Conservation (phyloP, 2,329 filamentous ascomycete species). For the Cladosporium sp. region DNA sequence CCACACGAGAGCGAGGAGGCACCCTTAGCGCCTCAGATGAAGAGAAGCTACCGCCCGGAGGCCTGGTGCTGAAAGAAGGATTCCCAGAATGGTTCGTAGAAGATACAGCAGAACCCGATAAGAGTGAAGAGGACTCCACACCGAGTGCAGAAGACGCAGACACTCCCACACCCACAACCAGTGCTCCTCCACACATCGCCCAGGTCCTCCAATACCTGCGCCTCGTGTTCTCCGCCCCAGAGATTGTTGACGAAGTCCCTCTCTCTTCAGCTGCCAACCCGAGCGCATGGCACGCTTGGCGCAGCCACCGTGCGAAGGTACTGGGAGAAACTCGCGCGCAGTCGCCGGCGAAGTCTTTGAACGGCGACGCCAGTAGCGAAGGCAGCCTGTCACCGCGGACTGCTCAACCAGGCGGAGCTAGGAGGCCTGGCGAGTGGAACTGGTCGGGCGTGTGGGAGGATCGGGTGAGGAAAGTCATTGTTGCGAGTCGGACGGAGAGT, state of each 20-base stretch:
- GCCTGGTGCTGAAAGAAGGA: slow-evolving; percentile 84
- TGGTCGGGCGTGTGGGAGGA: slow-evolving; percentile 98
- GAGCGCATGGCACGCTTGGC: slow-evolving; percentile 93
- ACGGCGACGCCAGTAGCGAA: slow-evolving; percentile 17
- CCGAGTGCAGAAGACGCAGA: background rate
- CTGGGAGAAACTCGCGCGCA: background rate
- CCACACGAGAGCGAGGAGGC: slow-evolving; percentile 70
- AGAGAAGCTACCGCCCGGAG: slow-evolving; percentile 78
- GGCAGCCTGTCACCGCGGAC: slow-evolving; percentile 24
- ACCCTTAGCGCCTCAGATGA: slow-evolving; percentile 80
- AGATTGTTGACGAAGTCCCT: slow-evolving; percentile 72
- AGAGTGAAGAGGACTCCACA: background rate
- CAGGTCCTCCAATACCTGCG: slow-evolving; percentile 77
- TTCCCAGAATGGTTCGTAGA: slow-evolving; percentile 77
- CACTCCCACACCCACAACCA: background rate
- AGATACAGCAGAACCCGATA: background rate
- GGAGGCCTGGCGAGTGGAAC: slow-evolving; percentile 82
- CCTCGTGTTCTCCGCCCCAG: slow-evolving; percentile 73
- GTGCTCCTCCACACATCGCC: slow-evolving; percentile 26
- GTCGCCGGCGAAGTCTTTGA: background rate
- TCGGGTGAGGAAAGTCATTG: slow-evolving; percentile 73
- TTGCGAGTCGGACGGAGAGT: slow-evolving; percentile 71
- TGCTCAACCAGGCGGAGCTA: slow-evolving; percentile 40
- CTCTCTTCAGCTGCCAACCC: slow-evolving; percentile 81
- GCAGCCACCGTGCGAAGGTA: slow-evolving; percentile 57